Conservation (phyloP, 805 yeast species). For the Saccharomycopsis lassenensis region DNA sequence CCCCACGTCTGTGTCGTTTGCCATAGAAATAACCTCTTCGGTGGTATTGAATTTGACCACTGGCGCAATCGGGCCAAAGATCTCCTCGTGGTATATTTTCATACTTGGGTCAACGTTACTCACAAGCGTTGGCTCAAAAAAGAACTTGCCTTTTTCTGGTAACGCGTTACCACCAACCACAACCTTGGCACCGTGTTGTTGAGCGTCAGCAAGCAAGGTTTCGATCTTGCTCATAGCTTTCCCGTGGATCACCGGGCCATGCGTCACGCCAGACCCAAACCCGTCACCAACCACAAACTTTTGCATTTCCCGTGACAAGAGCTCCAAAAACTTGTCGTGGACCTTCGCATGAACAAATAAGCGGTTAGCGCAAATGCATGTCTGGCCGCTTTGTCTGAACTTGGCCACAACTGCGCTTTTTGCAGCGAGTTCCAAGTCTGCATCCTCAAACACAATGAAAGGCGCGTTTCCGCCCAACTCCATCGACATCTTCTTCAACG, state of each 20-base stretch:
- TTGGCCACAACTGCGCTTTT: slow-evolving; percentile 56
- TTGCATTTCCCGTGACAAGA: slow-evolving; percentile 35
- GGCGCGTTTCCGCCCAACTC: slow-evolving; percentile 83
- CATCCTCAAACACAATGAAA: slow-evolving; percentile 63
- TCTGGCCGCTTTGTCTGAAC: slow-evolving; percentile 71
- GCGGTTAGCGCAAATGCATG: slow-evolving; percentile 74
- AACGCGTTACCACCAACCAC: slow-evolving; percentile 49
- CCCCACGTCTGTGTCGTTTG: slow-evolving; percentile 63
- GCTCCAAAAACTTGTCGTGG: slow-evolving; percentile 49
- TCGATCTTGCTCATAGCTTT: slow-evolving; percentile 52
- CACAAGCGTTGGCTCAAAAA: slow-evolving; percentile 59
- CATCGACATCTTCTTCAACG: slow-evolving; percentile 59
- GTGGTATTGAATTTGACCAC: slow-evolving; percentile 52
- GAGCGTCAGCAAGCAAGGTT: slow-evolving; percentile 56
- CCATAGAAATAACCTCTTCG: slow-evolving; percentile 49
- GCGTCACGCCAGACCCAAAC: slow-evolving; percentile 44
- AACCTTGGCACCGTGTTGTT: slow-evolving; percentile 51
- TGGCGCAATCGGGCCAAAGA: slow-evolving; percentile 76
- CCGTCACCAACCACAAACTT: slow-evolving; percentile 53
- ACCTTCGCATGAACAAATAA: slow-evolving; percentile 51
- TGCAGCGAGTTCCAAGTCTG: slow-evolving; percentile 55
- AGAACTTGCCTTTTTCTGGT: slow-evolving; percentile 47
- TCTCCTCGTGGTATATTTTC: slow-evolving; percentile 55
- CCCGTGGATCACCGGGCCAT: slow-evolving; percentile 65
- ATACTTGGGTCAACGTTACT: slow-evolving; percentile 48